Evolutionary conservation across 441 rosid genomes (phyloP).

Genomic region (Brassica balearica): DNA sequence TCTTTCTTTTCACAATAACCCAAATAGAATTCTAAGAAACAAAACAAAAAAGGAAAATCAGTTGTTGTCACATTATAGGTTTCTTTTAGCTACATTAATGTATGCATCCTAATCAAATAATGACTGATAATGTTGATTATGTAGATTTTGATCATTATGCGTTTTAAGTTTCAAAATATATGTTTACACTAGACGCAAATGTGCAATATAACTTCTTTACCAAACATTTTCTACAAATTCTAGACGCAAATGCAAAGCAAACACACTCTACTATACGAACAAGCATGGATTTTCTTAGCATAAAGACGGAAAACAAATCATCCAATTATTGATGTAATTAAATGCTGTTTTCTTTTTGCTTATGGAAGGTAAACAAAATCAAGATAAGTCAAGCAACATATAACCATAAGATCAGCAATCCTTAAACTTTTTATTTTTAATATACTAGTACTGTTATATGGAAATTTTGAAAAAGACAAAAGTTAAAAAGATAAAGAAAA

Average conservation of each 20-base stretch:
- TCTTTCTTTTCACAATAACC: neutral
- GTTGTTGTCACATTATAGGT: neutral
- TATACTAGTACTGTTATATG: neutral
- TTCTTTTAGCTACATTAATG: neutral
- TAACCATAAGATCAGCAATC: neutral
- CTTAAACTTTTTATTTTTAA: neutral
- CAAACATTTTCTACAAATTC: conserved; percentile 20
- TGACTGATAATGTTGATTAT: neutral
- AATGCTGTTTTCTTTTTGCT: conserved; percentile 4
- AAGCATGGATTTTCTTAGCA: conserved; percentile 26
- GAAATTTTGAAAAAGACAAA: neutral
- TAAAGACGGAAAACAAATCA: neutral
- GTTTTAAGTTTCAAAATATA: neutral
- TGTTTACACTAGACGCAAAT: conserved; percentile 4
- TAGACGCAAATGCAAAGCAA: conserved; percentile 20
- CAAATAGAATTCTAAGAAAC: neutral
- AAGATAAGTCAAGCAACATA: conserved; percentile 22
- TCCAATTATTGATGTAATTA: conserved; percentile 16
- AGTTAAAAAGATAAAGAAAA: neutral
- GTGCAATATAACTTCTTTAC: neutral
- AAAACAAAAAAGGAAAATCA: neutral
- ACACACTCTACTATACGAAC: conserved; percentile 6
- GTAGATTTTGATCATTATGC: neutral
- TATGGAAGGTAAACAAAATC: neutral
- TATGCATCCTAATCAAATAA: neutral